phyloP scores from a whole-genome alignment of 306 rosid species.

The Prinsepia uniflora region DNA sequence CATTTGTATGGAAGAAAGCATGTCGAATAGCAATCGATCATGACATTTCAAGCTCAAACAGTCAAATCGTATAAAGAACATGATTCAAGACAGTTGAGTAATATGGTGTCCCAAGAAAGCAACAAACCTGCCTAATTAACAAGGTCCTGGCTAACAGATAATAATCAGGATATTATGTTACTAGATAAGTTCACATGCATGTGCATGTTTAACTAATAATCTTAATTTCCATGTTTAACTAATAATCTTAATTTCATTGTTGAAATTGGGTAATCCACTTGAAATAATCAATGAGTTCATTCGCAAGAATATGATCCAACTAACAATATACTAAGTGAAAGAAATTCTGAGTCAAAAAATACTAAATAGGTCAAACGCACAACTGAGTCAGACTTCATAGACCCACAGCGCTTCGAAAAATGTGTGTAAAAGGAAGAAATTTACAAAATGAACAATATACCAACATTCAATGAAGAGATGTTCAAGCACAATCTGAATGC shows the following conservation, averaged over 20 bases:
- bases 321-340: not conserved
- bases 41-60: not conserved
- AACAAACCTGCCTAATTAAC: not conserved
- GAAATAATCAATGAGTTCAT: no score
- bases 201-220: not conserved
- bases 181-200: not conserved
- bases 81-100: constrained; percentile 1
- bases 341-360: not conserved
- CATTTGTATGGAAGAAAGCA: not conserved
- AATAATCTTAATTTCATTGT: not conserved
- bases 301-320: no score
- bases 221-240: not conserved
- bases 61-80: not conserved
- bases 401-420: not conserved
- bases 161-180: not conserved
- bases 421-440: not conserved
- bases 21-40: not conserved
- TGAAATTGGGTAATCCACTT: no score
- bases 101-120: constrained; percentile 1
- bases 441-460: not conserved
- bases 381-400: not conserved
- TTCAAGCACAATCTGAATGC: not conserved
- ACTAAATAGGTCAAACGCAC: not conserved
- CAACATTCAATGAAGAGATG: not conserved
- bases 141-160: not conserved